phyloP scores from a whole-genome alignment of 129 eudicot species.

The Lonicera japonica region DNA sequence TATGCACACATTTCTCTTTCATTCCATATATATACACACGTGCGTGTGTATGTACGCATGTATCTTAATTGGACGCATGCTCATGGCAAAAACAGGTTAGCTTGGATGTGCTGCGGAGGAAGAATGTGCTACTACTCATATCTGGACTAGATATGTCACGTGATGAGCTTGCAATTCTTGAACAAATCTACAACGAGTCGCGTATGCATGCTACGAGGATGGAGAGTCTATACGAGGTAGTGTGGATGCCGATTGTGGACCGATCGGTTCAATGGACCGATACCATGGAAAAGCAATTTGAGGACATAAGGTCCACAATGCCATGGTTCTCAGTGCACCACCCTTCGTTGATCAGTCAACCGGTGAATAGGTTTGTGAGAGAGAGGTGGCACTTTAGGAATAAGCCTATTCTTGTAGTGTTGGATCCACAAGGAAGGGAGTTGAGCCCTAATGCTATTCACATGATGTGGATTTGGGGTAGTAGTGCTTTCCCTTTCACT shows the following conservation, averaged over 20 bases:
- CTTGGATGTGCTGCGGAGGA: slow-evolving; percentile 60
- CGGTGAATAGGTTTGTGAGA: slow-evolving; percentile 36
- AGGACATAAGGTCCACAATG: slow-evolving; percentile 38
- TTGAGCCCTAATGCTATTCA: slow-evolving; percentile 61
- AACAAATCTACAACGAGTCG: slow-evolving; percentile 52
- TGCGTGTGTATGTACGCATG: not conserved
- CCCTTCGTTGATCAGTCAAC: slow-evolving; percentile 37
- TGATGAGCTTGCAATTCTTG: slow-evolving; percentile 51
- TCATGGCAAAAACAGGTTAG: slow-evolving; percentile 35
- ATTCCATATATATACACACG: too few relatives aligned
- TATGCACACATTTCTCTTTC: slow-evolving; percentile 10
- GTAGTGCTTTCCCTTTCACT: slow-evolving; percentile 55
- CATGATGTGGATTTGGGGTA: slow-evolving; percentile 78
- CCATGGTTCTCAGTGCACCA: slow-evolving; percentile 66
- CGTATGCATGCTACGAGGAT: slow-evolving; percentile 25
- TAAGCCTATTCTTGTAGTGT: slow-evolving; percentile 56
- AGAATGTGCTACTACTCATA: slow-evolving; percentile 59
- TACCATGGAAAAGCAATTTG: slow-evolving; percentile 29
- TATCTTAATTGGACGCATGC: too few relatives aligned
- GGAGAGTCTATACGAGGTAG: slow-evolving; percentile 44
- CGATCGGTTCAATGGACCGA: slow-evolving; percentile 26
- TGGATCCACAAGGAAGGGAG: slow-evolving; percentile 58
- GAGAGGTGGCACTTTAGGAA: slow-evolving; percentile 61
- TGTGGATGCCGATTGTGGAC: slow-evolving; percentile 65
- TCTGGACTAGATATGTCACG: slow-evolving; percentile 56